A percentile compares a stretch with the other conserved stretches of the same genome.
These are phyloP conservation scores for Saprolegnia diclina DNA, from an alignment of 352 stramenopile genomes.

Conservation along the genomic window DNA sequence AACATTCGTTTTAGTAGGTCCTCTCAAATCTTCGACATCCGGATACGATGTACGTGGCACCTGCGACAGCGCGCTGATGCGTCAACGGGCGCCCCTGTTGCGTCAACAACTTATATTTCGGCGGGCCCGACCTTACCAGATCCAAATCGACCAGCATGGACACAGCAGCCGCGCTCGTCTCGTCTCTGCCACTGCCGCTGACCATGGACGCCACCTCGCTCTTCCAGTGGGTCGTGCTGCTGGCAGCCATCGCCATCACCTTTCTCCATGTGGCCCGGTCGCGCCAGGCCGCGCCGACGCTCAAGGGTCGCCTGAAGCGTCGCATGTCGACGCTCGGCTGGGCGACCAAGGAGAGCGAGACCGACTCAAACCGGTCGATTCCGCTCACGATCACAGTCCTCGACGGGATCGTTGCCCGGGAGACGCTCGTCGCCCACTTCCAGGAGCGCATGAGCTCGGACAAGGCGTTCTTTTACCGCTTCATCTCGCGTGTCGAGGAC, in stretches of 20 bases:
- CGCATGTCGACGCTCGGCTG: slow-evolving; percentile 69
- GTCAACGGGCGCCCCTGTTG: background rate
- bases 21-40: background rate
- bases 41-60: background rate
- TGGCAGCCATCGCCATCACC: background rate
- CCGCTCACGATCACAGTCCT: slow-evolving; percentile 59
- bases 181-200: background rate
- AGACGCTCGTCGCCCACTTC: slow-evolving; percentile 46
- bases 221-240: background rate
- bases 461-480: slow-evolving; percentile 55
- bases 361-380: slow-evolving; percentile 70
- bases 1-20: background rate
- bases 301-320: slow-evolving; percentile 32
- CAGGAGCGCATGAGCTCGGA: slow-evolving; percentile 47
- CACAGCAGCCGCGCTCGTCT: background rate
- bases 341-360: slow-evolving; percentile 65
- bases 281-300: background rate
- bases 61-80: background rate
- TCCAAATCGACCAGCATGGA: slow-evolving; percentile 8
- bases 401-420: slow-evolving; percentile 35
- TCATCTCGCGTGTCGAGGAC: slow-evolving; percentile 51
- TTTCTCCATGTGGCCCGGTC: background rate
- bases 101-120: background rate
- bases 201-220: background rate
- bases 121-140: background rate